Conservation (phyloP, 75 land plant genomes). For the Selaginella moellendorffii region DNA sequence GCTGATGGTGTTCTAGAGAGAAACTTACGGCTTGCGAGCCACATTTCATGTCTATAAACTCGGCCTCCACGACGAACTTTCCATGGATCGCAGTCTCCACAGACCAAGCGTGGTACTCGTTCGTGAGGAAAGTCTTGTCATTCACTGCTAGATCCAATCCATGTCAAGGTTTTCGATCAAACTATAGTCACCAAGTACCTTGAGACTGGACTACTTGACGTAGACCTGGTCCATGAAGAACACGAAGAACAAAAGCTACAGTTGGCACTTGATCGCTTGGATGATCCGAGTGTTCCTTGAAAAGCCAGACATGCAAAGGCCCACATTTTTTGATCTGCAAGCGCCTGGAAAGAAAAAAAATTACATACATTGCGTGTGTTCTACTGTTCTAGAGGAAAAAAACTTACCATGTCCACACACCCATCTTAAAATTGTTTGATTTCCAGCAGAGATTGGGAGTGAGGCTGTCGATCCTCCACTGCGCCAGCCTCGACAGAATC, state of each 20-base stretch:
- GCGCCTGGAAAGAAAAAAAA: slow-evolving; percentile 33
- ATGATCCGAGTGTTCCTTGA: slow-evolving; percentile 40
- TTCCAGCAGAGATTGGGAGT: slow-evolving; percentile 51
- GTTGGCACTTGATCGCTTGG: slow-evolving; percentile 61
- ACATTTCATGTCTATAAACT: slow-evolving; percentile 64
- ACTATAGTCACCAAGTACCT: slow-evolving; percentile 21
- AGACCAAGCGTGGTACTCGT: slow-evolving; percentile 76
- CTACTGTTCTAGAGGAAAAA: neutral
- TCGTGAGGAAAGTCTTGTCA: slow-evolving; percentile 49
- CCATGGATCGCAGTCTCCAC: slow-evolving; percentile 49
- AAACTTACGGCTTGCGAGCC: slow-evolving; percentile 39
- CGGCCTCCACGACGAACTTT: slow-evolving; percentile 63
- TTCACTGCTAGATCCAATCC: slow-evolving; percentile 29
- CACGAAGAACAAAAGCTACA: slow-evolving; percentile 51
- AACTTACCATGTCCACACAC: slow-evolving; percentile 64
- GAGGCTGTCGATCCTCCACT: slow-evolving; percentile 66
- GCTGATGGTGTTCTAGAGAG: too few species aligned
- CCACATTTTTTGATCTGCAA: slow-evolving; percentile 47
- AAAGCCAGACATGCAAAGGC: slow-evolving; percentile 36
- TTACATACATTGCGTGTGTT: neutral
- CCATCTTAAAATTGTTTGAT: slow-evolving; percentile 69
- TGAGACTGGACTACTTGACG: slow-evolving; percentile 46
- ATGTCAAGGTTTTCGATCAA: neutral
- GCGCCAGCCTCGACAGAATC: slow-evolving; percentile 63
- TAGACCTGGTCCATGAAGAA: slow-evolving; percentile 35